Conservation (phyloP, 805 yeast species). For the Starmerella geochares region DNA sequence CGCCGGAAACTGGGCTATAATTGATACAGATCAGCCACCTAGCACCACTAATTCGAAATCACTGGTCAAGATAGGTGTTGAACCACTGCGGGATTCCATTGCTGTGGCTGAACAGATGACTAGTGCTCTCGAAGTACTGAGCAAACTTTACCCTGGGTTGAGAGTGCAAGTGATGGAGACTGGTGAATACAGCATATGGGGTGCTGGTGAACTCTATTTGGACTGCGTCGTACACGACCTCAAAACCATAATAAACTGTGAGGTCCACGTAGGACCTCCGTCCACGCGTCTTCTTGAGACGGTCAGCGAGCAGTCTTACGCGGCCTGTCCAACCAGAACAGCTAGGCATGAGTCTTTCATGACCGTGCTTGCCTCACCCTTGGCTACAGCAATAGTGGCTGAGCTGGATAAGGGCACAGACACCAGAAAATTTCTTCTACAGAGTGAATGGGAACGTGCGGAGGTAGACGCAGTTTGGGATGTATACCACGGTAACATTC, state of each 20-base stretch:
- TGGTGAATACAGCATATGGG: conserved; percentile 73
- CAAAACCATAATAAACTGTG: conserved; percentile 46
- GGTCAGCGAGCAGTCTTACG: conserved; percentile 51
- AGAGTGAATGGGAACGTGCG: background rate
- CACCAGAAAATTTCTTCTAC: background rate
- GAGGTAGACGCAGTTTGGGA: background rate
- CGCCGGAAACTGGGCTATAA: conserved; percentile 13
- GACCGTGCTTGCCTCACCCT: background rate
- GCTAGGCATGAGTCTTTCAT: conserved; percentile 36
- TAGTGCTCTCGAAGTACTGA: conserved; percentile 55
- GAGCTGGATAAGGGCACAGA: background rate
- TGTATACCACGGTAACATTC: background rate
- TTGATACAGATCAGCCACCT: conserved; percentile 11
- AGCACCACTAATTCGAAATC: background rate
- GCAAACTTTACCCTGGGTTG: conserved; percentile 55
- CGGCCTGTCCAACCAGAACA: conserved; percentile 54
- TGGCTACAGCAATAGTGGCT: background rate
- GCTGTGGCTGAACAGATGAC: conserved; percentile 37
- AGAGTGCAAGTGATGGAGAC: conserved; percentile 71
- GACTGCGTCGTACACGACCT: conserved; percentile 77
- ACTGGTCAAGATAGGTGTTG: conserved; percentile 63
- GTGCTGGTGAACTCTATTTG: conserved; percentile 78
- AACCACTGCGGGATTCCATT: conserved; percentile 68
- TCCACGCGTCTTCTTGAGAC: conserved; percentile 66
- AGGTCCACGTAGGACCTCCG: conserved; percentile 77